These are phyloP conservation scores for Naganishia vishniacii DNA, from an alignment of 768 basidiomycete species.

Conservation along the genomic window DNA sequence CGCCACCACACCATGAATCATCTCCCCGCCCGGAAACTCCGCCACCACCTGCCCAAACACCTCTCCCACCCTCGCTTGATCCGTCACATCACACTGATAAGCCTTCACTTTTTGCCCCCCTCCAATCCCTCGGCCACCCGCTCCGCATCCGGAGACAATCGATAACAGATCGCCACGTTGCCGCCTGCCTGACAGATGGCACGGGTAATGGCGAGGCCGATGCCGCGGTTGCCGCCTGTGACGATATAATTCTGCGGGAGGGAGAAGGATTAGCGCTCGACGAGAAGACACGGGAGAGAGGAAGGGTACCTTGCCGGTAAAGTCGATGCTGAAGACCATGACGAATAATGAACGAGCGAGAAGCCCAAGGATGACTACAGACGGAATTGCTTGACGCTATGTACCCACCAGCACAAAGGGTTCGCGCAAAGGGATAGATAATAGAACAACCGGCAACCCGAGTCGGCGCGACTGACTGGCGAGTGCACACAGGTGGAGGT, in stretches of 20 bases:
- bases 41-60: constrained; percentile 53
- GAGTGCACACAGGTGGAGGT: too few relatives aligned
- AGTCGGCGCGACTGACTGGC: too few relatives aligned
- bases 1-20: constrained; percentile 58
- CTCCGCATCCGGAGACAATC: constrained; percentile 53
- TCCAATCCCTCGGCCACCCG: constrained; percentile 54
- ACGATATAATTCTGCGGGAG: constrained; percentile 22
- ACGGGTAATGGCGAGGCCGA: constrained; percentile 57
- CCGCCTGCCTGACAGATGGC: constrained; percentile 58
- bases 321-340: constrained; percentile 28
- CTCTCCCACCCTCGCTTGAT: constrained; percentile 51
- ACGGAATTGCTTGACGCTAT: too few relatives aligned
- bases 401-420: too few relatives aligned
- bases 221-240: constrained; percentile 54
- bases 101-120: constrained; percentile 52
- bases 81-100: constrained; percentile 60
- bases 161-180: constrained; percentile 62
- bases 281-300: background rate
- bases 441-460: too few relatives aligned
- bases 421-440: too few relatives aligned
- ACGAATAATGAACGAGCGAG: too few relatives aligned
- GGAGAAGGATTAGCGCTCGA: background rate
- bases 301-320: constrained; percentile 22
- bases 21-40: constrained; percentile 51
- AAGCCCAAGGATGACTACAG: too few relatives aligned